Evolutionary conservation across 2,329 filamentous ascomycete genomes (phyloP).

Genomic region (Lecanicillium sp.): DNA sequence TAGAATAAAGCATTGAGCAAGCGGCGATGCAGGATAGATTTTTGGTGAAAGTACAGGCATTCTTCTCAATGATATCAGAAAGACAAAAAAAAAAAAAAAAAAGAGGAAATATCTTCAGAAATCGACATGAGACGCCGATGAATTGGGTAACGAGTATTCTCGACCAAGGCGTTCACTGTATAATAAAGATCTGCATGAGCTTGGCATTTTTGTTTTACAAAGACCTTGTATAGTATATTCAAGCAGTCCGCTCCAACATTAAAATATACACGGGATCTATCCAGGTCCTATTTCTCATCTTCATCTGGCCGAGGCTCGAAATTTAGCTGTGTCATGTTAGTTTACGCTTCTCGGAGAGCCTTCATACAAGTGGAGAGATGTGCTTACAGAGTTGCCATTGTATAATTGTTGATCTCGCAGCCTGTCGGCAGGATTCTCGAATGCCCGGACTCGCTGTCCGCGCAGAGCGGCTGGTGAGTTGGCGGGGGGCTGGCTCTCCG

Average conservation of each 20-base stretch:
- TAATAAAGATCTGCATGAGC: conserved; percentile 1
- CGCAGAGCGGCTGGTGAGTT: conserved; percentile 16
- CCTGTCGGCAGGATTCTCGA: conserved; percentile 36
- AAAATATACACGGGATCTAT: no score
- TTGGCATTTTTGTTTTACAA: conserved; percentile 19
- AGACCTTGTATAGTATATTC: conserved; percentile 19
- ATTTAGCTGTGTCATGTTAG: conserved; percentile 49
- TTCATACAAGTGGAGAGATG: no score
- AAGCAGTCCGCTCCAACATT: conserved; percentile 13
- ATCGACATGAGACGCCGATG: not conserved
- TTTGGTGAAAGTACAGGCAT: no score
- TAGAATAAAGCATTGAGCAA: conserved; percentile 5
- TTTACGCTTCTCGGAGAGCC: no score
- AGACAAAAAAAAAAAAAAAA: not conserved
- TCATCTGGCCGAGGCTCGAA: conserved; percentile 62
- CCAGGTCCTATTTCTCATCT: conserved; percentile 37
- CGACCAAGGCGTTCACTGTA: not conserved
- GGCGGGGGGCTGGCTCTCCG: not conserved
- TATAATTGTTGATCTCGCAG: conserved; percentile 67
- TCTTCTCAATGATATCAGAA: not conserved
- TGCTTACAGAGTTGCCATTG: conserved; percentile 82
- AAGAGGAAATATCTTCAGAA: not conserved
- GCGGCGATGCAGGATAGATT: not conserved
- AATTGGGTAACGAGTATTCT: not conserved
- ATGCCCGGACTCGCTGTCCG: conserved; percentile 18